Evolutionary conservation across 2,329 filamentous ascomycete species (phyloP), one percentile per base, ranked within the genome.

Genomic region (Exophiala lecanii-corni): DNA sequence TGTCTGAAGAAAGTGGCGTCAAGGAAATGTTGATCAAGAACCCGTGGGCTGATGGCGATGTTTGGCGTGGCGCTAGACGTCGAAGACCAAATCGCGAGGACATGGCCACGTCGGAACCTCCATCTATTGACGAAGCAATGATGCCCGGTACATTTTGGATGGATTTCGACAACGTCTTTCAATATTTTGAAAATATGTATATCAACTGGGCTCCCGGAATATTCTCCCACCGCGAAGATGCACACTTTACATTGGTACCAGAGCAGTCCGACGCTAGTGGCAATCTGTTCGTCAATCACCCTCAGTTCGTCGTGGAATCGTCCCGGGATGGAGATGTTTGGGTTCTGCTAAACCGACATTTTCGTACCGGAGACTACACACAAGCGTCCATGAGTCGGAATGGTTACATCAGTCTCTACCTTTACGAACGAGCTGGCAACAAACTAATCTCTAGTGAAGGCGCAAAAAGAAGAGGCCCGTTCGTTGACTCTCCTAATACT

Each of bases 131-230:
- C 25, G 47, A 55, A 4, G 34, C 30, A 9, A 47, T 47, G 54
- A 44, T 45, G 19, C 82, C 84, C 1, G 88, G 89, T n/a, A 87
- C 84, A 1, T 94, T 95, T 59, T 97, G 92, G 91, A 94, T 97
- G 67, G 81, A 83, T 17, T 79, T 92, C 19, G 86, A 94, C 55
- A 86, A 89, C 52, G 81, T 96, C 3, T 77, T 87, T 25, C 89
- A 95, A 57, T 82, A 95, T 59, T 98, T 96, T 51, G 89, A 97
- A 61, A 94, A 89, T 13, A 79, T 98, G 54, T 98, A 97, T 63
- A 73, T 98, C 41, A 98, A 97, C 65, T 98, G 92, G 92, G 96
- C 95, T 53, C 89, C 92, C 0, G 75, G 77, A 1, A 71, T 95
- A 1, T 98, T 98, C 65, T 71, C 71, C 2, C 70, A 85, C 59